These are phyloP conservation scores for Vachellia collinsii DNA, from an alignment of 306 rosid species.

Conservation along the genomic window DNA sequence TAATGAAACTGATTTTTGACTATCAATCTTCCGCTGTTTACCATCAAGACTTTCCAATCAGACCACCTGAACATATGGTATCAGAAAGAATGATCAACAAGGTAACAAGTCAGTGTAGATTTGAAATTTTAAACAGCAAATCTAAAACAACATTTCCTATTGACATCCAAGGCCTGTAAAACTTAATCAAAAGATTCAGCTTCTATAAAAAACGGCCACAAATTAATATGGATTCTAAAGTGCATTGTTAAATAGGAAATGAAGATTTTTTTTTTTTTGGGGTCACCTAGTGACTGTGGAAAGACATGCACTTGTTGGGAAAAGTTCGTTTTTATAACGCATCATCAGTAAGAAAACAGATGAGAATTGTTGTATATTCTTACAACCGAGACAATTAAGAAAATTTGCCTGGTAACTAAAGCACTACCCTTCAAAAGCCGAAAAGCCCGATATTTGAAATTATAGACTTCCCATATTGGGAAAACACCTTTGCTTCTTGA, in stretches of 20 bases:
- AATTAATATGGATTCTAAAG: neutral
- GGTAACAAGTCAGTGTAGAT: neutral
- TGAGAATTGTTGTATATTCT: constrained; percentile 10
- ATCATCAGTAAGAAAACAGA: constrained; percentile 13
- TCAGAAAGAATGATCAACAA: constrained; percentile 15
- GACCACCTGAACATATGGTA: constrained; percentile 10
- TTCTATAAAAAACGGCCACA: neutral
- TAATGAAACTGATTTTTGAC: constrained; percentile 23
- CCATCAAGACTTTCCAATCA: constrained; percentile 16
- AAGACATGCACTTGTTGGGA: neutral
- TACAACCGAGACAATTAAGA: neutral
- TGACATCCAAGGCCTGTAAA: constrained; percentile 22
- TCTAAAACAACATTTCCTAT: neutral
- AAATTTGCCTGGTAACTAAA: neutral
- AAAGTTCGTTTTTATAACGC: neutral
- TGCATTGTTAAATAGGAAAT: constrained; percentile 17
- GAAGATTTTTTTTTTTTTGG: neutral
- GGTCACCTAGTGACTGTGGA: neutral
- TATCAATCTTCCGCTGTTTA: constrained; percentile 11
- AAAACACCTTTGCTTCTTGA: neutral
- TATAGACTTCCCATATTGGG: neutral
- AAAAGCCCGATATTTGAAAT: neutral
- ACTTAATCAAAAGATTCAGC: constrained; percentile 10
- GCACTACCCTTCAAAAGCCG: neutral
- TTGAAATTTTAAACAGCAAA: neutral